phyloP scores from a whole-genome alignment of 176 grass and related monocot species.

The Oryza glaberrima region DNA sequence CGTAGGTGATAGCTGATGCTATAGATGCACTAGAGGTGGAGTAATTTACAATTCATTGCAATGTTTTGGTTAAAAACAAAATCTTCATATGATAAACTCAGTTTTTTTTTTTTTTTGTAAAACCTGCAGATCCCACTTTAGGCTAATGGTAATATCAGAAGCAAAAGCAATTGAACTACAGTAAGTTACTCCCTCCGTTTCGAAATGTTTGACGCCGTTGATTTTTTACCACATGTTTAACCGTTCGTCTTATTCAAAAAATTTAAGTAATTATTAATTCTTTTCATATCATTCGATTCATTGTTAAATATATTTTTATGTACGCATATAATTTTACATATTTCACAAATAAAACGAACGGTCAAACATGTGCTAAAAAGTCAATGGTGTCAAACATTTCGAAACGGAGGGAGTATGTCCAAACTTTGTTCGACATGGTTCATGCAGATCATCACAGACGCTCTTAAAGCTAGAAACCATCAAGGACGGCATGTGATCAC shows the following conservation, averaged over 20 bases:
- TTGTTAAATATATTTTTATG: no score
- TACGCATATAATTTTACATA: no score
- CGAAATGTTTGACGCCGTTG: no score
- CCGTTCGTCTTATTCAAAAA: no score
- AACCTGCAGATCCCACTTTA: neutral
- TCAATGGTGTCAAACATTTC: no score
- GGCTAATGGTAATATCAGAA: neutral
- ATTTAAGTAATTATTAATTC: no score
- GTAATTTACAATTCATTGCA: neutral
- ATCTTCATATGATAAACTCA: neutral
- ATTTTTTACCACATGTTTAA: no score
- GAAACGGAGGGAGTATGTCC: neutral
- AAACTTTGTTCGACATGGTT: neutral
- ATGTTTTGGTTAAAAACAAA: neutral
- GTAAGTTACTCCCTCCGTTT: neutral
- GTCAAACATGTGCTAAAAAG: no score
- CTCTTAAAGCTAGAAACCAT: neutral
- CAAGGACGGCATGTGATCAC: neutral
- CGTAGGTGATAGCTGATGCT: neutral
- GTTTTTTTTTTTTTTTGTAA: no score
- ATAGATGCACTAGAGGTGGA: neutral
- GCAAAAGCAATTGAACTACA: neutral
- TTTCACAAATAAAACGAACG: no score
- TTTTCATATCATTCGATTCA: no score
- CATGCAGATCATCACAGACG: neutral